A percentile compares a stretch with the other conserved stretches of the same genome.
Evolutionary conservation across 805 yeast species (phyloP).

Genomic region (Candida insectalens): DNA sequence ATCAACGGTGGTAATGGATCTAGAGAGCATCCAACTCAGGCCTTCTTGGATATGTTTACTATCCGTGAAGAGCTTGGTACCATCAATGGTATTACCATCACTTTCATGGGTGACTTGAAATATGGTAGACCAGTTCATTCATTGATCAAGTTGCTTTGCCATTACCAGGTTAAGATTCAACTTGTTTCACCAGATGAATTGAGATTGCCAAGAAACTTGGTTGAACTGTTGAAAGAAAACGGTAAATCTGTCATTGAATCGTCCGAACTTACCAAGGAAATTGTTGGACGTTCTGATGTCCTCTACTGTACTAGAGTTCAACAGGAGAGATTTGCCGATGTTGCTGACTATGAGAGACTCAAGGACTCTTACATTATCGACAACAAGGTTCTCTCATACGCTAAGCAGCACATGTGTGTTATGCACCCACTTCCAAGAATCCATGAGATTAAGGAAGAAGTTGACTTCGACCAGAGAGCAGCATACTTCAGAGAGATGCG

Average conservation of each 20-base stretch:
- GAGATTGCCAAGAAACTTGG: constrained; percentile 67
- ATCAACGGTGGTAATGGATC: constrained; percentile 98
- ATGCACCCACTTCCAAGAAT: constrained; percentile 99
- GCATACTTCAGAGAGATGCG: constrained; percentile 99
- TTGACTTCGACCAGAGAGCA: constrained; percentile 98
- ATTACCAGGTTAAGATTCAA: constrained; percentile 88
- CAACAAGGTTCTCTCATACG: constrained; percentile 80
- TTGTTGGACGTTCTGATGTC: constrained; percentile 86
- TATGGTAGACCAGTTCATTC: constrained; percentile 99
- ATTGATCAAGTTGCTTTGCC: constrained; percentile 77
- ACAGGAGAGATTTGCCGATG: constrained; percentile 83
- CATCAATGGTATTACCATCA: constrained; percentile 93
- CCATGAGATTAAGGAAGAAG: constrained; percentile 94
- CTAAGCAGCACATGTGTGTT: constrained; percentile 97
- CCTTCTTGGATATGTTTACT: constrained; percentile 92
- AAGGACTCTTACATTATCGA: constrained; percentile 90
- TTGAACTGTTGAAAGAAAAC: constrained; percentile 51
- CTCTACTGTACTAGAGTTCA: constrained; percentile 97
- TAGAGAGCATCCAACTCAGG: constrained; percentile 98
- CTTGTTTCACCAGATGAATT: constrained; percentile 87
- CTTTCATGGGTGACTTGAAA: constrained; percentile 98
- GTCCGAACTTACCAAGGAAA: constrained; percentile 69
- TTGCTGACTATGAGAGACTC: constrained; percentile 71
- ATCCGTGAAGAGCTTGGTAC: constrained; percentile 98
- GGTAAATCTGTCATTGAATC: constrained; percentile 70